Conservation (phyloP, 1,284 basidiomycete genomes). For the Trametes hirsuta region DNA sequence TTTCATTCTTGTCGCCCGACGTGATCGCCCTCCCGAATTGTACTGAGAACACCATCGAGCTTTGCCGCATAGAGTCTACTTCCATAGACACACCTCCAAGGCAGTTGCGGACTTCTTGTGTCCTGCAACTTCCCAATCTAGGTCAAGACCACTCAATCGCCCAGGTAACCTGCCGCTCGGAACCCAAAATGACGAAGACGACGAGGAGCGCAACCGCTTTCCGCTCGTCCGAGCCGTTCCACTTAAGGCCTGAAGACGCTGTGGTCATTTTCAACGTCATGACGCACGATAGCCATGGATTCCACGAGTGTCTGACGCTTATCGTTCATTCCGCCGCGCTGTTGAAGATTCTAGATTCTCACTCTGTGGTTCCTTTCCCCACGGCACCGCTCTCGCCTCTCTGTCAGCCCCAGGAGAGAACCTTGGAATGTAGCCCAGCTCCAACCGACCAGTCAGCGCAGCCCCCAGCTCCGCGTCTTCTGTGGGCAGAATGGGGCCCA, state of each 20-base stretch:
- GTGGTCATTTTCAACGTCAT: constrained; percentile 30
- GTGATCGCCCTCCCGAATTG: constrained; percentile 37
- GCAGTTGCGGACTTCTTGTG: constrained; percentile 16
- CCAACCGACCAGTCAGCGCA: not conserved
- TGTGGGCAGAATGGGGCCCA: constrained; percentile 28
- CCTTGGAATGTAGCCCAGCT: not conserved
- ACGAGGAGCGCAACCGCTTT: constrained; percentile 7
- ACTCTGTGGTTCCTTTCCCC: not conserved
- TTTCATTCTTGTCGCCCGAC: constrained; percentile 45
- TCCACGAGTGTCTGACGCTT: constrained; percentile 27
- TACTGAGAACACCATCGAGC: constrained; percentile 24
- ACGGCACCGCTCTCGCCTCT: not conserved
- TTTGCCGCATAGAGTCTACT: constrained; percentile 21
- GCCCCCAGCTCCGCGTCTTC: constrained; percentile 2
- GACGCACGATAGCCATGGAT: constrained; percentile 22
- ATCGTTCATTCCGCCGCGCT: constrained; percentile 28
- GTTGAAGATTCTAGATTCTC: constrained; percentile 13
- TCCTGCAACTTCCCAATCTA: constrained; percentile 23
- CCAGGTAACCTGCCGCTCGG: constrained; percentile 28
- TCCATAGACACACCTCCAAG: not conserved
- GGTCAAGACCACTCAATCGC: constrained; percentile 10
- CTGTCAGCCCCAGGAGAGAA: not conserved
- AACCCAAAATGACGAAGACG: constrained; percentile 26
- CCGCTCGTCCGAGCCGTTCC: constrained; percentile 22
- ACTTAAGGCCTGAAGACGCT: constrained; percentile 21